Evolutionary conservation across 2,329 filamentous ascomycete species (phyloP), one percentile per base, ranked within the genome.

Genomic region (Claviceps africana): DNA sequence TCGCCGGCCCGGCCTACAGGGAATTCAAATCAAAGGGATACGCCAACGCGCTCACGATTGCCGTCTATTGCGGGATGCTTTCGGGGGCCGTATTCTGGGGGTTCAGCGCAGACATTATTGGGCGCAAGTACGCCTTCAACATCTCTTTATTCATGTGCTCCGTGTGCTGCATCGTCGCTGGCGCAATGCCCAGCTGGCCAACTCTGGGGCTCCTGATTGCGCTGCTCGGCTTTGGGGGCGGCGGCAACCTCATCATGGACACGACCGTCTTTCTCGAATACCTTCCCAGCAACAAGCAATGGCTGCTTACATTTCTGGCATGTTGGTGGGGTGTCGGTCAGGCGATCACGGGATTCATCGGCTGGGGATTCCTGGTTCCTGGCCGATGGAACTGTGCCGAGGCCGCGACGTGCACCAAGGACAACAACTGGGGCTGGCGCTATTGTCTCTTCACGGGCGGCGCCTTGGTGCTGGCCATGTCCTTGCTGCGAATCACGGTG

Each of bases 41-140:
- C 57, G 59, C 61, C 2, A 74, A 74, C 56, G 82, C 74, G 9
- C 69, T 85, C 46, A 85, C 77, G 2, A 75, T 85, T 48, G 76
- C 82, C 5, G 75, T 73, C 1, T 86, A 83, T 59, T 71, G 74
- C 9, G 76, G 76, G 17, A 74, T 74, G 69, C 69, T 74, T 50
- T 56, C 70, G 0, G 77, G 81, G 1, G 81, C 80, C 17, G 62
- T 85, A 28, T 85, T 86, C 65, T 87, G 83, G 82, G 83, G 83
- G 2, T 65, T 84, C 31, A 73, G 73, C 3, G 82, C 81, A 22
- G 83, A 87, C 59, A 73, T 86, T 35, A 81, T 86, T 55, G 83
- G 83, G 6, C 73, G 83, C 44, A 77, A 78, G 56, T 79, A 78
- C 57, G 83, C 83, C 5, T 88, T 87, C 68, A 86, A 86, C 59